Evolutionary conservation across 352 stramenopile species (phyloP).

Genomic region (Globisporangium acanthophoron): DNA sequence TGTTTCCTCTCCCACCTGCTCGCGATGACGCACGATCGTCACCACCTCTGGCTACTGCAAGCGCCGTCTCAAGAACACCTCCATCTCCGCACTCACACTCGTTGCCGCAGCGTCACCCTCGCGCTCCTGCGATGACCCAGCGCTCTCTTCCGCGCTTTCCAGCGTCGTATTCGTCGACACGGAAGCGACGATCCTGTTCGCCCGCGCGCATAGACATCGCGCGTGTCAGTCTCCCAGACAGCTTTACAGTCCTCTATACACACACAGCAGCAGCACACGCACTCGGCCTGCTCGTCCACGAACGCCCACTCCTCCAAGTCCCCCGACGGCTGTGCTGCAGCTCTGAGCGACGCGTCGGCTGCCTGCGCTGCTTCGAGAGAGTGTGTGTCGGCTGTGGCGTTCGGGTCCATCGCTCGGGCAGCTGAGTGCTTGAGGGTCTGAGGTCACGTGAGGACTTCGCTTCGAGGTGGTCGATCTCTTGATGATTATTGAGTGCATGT

Average conservation of each 20-base stretch:
- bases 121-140: background rate
- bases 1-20: background rate
- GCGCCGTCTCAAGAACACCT: background rate
- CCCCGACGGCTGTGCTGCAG: background rate
- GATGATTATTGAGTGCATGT: background rate
- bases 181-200: slow-evolving; percentile 37
- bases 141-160: background rate
- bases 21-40: background rate
- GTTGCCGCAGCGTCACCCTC: background rate
- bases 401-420: background rate
- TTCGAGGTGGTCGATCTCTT: background rate
- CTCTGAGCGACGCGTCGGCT: background rate
- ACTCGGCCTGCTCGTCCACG: slow-evolving; percentile 69
- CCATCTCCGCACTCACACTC: slow-evolving; percentile 1
- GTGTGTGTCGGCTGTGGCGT: background rate
- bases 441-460: too few species aligned
- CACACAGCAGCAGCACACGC: slow-evolving; percentile 2
- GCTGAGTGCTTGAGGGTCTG: background rate
- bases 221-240: background rate
- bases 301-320: slow-evolving; percentile 60
- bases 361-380: background rate
- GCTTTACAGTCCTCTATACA: background rate
- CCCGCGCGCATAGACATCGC: background rate
- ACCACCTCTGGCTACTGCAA: background rate
- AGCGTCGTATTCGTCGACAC: slow-evolving; percentile 16